phyloP scores from a whole-genome alignment of 2,329 filamentous ascomycete species.

The Claviceps monticola region DNA sequence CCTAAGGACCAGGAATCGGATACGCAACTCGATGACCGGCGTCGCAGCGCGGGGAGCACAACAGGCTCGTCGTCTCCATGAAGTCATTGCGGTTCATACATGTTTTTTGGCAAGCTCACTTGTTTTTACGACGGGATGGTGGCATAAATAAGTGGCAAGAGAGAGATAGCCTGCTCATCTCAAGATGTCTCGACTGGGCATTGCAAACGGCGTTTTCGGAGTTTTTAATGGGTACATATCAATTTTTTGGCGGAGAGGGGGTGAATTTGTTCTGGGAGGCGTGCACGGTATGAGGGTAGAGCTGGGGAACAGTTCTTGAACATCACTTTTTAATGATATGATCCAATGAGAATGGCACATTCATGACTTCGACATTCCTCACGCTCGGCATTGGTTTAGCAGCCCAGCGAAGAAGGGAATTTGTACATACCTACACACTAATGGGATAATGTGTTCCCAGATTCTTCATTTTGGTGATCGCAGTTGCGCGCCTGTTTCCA shows the following conservation, averaged over 20 bases:
- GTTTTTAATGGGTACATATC: not conserved
- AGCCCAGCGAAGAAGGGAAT: not conserved
- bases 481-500: not conserved
- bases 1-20: constrained; percentile 16
- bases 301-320: constrained; percentile 6
- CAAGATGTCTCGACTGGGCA: not conserved
- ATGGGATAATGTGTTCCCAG: not conserved
- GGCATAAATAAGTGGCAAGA: not conserved
- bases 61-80: constrained; percentile 22
- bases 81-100: constrained; percentile 6
- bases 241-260: not conserved
- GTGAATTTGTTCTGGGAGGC: not conserved
- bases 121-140: not conserved
- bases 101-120: not conserved
- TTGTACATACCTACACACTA: not conserved
- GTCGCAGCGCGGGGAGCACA: constrained; percentile 20
- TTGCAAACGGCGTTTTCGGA: constrained; percentile 5
- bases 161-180: not conserved
- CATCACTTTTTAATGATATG: constrained; percentile 17
- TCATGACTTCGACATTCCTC: constrained; percentile 4
- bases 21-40: constrained; percentile 16
- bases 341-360: constrained; percentile 22
- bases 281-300: constrained; percentile 3
- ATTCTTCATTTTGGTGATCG: no score
- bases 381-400: not conserved